A percentile compares a stretch with the other conserved stretches of the same genome.
Evolutionary conservation across 2,329 filamentous ascomycete genomes (phyloP).

Genomic region (Aulographum hederae): DNA sequence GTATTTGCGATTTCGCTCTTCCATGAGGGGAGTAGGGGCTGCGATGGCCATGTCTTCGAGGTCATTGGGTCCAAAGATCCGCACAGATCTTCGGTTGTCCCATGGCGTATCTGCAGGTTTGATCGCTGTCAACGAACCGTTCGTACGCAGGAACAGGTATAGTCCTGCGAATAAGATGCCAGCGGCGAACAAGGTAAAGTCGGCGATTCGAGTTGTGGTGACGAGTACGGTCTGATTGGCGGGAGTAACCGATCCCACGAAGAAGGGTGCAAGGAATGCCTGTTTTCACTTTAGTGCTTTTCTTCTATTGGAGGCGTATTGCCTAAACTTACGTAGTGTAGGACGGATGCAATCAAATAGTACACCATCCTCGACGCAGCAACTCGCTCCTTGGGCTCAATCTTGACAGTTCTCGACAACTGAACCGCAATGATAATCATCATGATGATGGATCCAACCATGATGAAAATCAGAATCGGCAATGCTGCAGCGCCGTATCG

Average conservation of each 20-base stretch:
- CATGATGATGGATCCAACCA: conserved; percentile 31
- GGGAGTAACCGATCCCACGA: conserved; percentile 32
- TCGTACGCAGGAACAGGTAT: conserved; percentile 49
- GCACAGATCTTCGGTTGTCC: conserved; percentile 8
- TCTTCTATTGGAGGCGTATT: not conserved
- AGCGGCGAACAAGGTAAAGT: conserved; percentile 46
- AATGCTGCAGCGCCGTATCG: conserved; percentile 41
- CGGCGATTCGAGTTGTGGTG: conserved; percentile 42
- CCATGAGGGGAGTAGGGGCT: conserved; percentile 15
- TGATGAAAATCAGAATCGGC: conserved; percentile 31
- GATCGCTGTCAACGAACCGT: conserved; percentile 37
- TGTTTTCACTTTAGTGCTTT: conserved; percentile 20
- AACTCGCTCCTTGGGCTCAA: conserved; percentile 41
- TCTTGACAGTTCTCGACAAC: conserved; percentile 33
- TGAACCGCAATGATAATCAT: conserved; percentile 37
- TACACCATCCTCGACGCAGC: conserved; percentile 53
- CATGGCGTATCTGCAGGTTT: conserved; percentile 27
- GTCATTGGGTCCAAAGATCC: conserved; percentile 28
- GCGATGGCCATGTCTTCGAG: conserved; percentile 21
- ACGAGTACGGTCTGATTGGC: conserved; percentile 23
- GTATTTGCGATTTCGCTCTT: conserved; percentile 9
- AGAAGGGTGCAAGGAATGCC: conserved; percentile 46
- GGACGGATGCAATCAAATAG: conserved; percentile 38
- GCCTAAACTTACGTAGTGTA: conserved; percentile 37
- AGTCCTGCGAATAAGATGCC: conserved; percentile 47